Conservation (phyloP, 2,329 filamentous ascomycete species). For the Pseudogymnoascus sp. region DNA sequence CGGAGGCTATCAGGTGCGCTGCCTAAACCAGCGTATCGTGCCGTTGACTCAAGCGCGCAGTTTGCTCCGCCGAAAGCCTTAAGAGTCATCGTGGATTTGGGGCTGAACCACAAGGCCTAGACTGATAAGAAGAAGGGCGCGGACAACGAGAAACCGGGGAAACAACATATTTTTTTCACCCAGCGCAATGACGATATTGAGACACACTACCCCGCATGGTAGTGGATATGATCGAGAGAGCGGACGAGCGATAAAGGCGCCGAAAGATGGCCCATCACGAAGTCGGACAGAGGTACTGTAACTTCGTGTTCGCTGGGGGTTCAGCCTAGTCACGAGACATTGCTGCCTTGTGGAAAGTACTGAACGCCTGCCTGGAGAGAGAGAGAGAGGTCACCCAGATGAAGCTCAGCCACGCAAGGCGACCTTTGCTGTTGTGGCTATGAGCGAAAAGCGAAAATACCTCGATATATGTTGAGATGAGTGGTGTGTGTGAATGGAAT, state of each 20-base stretch:
- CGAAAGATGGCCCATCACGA: not conserved
- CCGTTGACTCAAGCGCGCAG: conserved; percentile 7
- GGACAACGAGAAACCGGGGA: not conserved
- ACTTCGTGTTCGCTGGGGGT: not conserved
- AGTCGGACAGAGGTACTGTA: not conserved
- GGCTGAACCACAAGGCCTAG: not conserved
- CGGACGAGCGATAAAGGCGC: not conserved
- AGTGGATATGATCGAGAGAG: not conserved
- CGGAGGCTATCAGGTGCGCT: conserved; percentile 2
- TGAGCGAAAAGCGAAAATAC: not conserved
- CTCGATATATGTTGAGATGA: not conserved
- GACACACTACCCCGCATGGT: not conserved
- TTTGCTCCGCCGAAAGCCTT: conserved; percentile 2
- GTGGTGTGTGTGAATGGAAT: conserved; percentile 6
- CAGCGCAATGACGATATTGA: not conserved
- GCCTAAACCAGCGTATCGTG: conserved; percentile 2
- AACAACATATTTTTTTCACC: not conserved
- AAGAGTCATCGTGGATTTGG: conserved; percentile 1
- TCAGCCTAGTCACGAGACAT: conserved; percentile 4
- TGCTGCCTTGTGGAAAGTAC: not conserved
- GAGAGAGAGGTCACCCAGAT: not conserved
- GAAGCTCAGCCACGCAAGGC: not conserved
- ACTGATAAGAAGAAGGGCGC: conserved; percentile 5
- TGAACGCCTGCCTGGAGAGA: not conserved
- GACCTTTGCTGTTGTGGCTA: not conserved